Conservation (phyloP, 345 rosid genomes). For the Salix udensis region DNA sequence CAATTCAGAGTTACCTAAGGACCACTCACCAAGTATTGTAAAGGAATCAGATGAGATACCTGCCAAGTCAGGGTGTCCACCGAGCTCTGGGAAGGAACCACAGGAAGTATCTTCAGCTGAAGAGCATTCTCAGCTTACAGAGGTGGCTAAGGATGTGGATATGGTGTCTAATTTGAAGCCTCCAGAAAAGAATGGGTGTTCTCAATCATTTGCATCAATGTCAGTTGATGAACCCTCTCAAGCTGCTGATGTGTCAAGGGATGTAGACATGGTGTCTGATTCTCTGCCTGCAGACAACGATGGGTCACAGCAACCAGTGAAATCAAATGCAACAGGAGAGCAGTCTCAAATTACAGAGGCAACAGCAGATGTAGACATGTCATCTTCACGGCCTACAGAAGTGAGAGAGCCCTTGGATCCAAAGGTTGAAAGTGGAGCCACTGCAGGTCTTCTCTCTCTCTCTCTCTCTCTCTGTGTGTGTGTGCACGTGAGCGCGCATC, state of each 20-base stretch:
- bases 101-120: conserved; percentile 24
- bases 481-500: neutral
- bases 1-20: conserved; percentile 23
- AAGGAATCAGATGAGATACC: conserved; percentile 22
- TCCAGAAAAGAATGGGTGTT: conserved; percentile 6
- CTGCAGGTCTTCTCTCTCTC: conserved; percentile 31
- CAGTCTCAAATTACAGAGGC: conserved; percentile 22
- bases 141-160: conserved; percentile 7
- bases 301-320: conserved; percentile 31
- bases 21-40: conserved; percentile 19
- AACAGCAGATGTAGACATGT: conserved; percentile 41
- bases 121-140: conserved; percentile 4
- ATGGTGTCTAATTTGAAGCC: conserved; percentile 4
- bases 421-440: conserved; percentile 27
- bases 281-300: conserved; percentile 34
- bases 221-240: conserved; percentile 36
- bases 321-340: conserved; percentile 33
- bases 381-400: conserved; percentile 30
- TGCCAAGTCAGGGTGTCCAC: conserved; percentile 15
- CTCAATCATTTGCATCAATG: neutral
- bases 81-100: conserved; percentile 30
- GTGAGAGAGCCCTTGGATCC: conserved; percentile 21
- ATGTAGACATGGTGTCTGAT: conserved; percentile 38
- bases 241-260: conserved; percentile 35
- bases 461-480: neutral